Percentiles rank a stretch among this genome's conserved stretches.
phyloP scores from a whole-genome alignment of 345 rosid species.

The Ceriops zippeliana region DNA sequence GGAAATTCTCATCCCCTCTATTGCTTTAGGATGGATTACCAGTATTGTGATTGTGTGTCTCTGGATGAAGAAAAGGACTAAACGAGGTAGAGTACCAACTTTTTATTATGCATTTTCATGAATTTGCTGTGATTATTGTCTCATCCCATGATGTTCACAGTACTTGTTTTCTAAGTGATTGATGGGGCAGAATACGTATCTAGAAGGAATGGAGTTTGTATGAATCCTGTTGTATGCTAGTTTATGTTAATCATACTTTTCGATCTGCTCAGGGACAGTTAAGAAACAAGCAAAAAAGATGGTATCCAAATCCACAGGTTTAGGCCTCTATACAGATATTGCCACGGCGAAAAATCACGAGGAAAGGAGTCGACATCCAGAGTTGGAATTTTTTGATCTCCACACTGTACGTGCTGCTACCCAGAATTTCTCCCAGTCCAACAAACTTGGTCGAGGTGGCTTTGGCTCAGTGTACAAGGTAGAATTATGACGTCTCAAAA shows the following conservation, averaged over 20 bases:
- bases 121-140: background rate
- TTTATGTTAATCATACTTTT: background rate
- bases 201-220: too few species aligned
- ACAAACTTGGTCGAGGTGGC: constrained; percentile 42
- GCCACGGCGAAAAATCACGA: too few species aligned
- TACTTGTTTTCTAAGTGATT: too few species aligned
- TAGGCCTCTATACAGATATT: too few species aligned
- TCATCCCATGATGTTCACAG: background rate
- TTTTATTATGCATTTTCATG: background rate
- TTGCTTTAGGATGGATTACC: constrained; percentile 14
- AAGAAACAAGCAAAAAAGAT: constrained; percentile 1
- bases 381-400: background rate
- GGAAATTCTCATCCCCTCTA: constrained; percentile 20
- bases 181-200: too few species aligned
- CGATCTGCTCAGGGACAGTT: background rate
- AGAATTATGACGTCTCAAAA: background rate
- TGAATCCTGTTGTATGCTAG: too few species aligned
- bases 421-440: constrained; percentile 17
- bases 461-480: constrained; percentile 46
- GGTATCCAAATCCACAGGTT: too few species aligned
- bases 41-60: constrained; percentile 9
- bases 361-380: too few species aligned
- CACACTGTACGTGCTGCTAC: constrained; percentile 26
- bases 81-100: constrained; percentile 33
- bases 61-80: constrained; percentile 29